A percentile compares a stretch with the other conserved stretches of the same genome.
Conservation (phyloP, 2,329 filamentous ascomycete genomes). For the Eurotiales sp. region DNA sequence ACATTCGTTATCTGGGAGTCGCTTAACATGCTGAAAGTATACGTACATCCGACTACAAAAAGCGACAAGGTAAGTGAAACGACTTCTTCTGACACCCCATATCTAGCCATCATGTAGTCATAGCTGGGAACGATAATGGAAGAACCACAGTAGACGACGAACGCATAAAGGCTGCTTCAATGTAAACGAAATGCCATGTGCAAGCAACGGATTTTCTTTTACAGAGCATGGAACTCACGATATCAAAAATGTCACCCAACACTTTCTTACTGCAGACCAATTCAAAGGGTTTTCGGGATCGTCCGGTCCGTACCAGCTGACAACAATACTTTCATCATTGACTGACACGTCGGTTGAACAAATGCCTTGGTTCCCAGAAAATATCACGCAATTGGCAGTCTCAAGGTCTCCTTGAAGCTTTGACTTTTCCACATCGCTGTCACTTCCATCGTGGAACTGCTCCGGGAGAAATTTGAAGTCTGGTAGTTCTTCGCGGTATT, state of each 20-base stretch:
- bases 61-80: constrained; percentile 33
- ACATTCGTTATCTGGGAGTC: background rate
- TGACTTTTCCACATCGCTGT: background rate
- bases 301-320: constrained; percentile 29
- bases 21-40: background rate
- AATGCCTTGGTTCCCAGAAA: background rate
- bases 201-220: too few relatives aligned
- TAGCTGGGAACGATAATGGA: constrained; percentile 30
- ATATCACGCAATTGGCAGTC: background rate
- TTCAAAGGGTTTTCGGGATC: constrained; percentile 25
- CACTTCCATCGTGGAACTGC: too few relatives aligned
- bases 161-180: constrained; percentile 28
- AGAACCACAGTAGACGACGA: constrained; percentile 34
- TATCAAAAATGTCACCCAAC: constrained; percentile 16
- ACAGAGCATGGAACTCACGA: background rate
- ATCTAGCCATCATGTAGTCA: constrained; percentile 22
- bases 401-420: background rate
- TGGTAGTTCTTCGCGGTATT: background rate
- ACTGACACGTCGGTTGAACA: background rate
- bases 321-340: background rate
- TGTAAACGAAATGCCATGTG: too few relatives aligned
- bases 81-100: constrained; percentile 24
- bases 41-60: constrained; percentile 26
- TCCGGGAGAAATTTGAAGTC: background rate
- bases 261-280: constrained; percentile 22